Evolutionary conservation across 202 grass and related monocot species (phyloP), one percentile per base, ranked within the genome.

Genomic region (Eragrostis tef): DNA sequence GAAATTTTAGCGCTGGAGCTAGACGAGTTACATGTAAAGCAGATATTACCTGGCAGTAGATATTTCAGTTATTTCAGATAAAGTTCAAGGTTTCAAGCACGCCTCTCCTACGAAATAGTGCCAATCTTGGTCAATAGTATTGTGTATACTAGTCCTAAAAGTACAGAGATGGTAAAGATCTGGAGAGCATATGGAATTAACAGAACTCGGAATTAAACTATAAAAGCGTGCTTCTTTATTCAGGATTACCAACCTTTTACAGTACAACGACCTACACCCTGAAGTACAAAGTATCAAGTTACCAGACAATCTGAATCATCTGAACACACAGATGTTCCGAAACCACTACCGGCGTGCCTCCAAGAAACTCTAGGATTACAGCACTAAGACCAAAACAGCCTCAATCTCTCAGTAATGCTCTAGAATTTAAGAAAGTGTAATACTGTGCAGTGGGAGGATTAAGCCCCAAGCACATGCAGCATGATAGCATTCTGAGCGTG

Each of bases 401-500:
- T 64, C 17, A 53, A 73, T 61, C 27, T 46, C 54, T 61, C 15
- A 7, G 52, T n/a, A 48, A 69, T 42, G 41, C 47, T 70, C 47
- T 83, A 79, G 29, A n/a, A n/a, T n/a, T n/a, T n/a, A n/a, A 24
- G 73, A 79, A 54, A 45, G 39, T 83, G 46, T 29, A 13, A 64
- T 10, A 16, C 10, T 54, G 44, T 41, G 26, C 19, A 19, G 43
- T 12, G 64, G n/a, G 52, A 25, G 9, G 16, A 64, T 48, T 79
- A 95, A 62, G 83, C 84, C 1, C 96, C 96, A 21, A 99, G 68
- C 21, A 93, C 74, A 17, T 99, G 93, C 59, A 99, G 93, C 93
- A 99, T 93, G 70, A 99, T 87, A 43, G 96, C 96, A 42, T 96
- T 93, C 64, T 99, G 96, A 9, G 96, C 93, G 26, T 99, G 96